phyloP scores from a whole-genome alignment of 2,329 filamentous ascomycete genomes.

The Calonectria henricotiae region DNA sequence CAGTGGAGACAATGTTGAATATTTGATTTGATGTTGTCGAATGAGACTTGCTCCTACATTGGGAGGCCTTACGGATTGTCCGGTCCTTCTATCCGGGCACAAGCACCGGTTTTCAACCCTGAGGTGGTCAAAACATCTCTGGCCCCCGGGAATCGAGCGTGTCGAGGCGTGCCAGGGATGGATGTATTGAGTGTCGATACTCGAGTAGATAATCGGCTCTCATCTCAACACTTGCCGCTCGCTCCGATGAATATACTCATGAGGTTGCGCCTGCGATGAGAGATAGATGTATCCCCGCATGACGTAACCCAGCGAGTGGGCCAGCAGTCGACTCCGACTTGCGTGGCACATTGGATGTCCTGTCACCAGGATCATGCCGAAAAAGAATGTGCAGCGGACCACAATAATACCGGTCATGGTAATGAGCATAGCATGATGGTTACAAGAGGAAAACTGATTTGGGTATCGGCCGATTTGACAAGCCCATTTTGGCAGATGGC shows the following conservation, averaged over 20 bases:
- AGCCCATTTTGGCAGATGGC: constrained; percentile 8
- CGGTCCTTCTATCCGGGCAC: not conserved
- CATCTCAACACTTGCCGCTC: not conserved
- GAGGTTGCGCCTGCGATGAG: constrained; percentile 40
- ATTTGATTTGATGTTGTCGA: not conserved
- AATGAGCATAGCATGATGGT: constrained; percentile 40
- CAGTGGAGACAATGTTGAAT: not conserved
- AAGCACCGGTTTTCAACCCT: not conserved
- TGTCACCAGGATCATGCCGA: constrained; percentile 8
- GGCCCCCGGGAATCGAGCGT: not conserved
- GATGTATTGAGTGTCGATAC: constrained; percentile 3
- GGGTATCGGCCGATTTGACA: constrained; percentile 13
- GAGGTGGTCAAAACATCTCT: not conserved
- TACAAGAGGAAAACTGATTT: constrained; percentile 28
- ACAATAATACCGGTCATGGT: constrained; percentile 32
- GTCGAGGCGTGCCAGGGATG: not conserved
- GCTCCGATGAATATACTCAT: not conserved
- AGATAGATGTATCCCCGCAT: constrained; percentile 52
- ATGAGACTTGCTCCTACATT: not conserved
- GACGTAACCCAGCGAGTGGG: constrained; percentile 30
- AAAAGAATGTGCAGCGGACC: constrained; percentile 20
- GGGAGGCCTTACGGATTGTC: not conserved
- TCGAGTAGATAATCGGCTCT: constrained; percentile 9
- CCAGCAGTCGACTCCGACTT: not conserved
- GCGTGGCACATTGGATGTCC: not conserved